A percentile compares a stretch with the other conserved stretches of the same genome.
Evolutionary conservation across 345 rosid genomes (phyloP).

Genomic region (Iberis pinnata): DNA sequence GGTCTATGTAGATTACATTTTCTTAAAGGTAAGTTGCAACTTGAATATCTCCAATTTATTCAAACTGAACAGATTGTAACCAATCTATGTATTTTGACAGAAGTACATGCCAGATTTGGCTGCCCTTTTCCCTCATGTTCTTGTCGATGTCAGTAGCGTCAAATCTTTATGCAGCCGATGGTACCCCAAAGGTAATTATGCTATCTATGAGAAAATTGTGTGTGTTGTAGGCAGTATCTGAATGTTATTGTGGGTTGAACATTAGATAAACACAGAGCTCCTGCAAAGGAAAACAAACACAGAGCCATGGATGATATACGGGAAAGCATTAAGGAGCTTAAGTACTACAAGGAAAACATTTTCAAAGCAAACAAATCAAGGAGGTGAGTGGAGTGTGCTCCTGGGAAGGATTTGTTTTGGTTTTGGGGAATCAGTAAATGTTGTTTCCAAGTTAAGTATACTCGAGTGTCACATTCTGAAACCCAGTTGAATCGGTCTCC

Average conservation of each 20-base stretch:
- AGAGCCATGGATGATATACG: slow-evolving; percentile 86
- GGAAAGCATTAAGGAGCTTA: slow-evolving; percentile 76
- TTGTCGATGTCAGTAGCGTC: slow-evolving; percentile 88
- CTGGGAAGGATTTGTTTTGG: background rate
- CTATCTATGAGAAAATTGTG: too few species aligned
- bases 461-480: background rate
- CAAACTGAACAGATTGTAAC: slow-evolving; percentile 34
- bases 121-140: slow-evolving; percentile 58
- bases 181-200: slow-evolving; percentile 66
- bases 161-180: slow-evolving; percentile 70
- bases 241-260: slow-evolving; percentile 17
- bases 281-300: slow-evolving; percentile 62
- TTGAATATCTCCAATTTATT: background rate
- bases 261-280: slow-evolving; percentile 66
- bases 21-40: slow-evolving; percentile 62
- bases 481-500: too few species aligned
- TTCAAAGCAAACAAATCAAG: slow-evolving; percentile 42
- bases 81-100: slow-evolving; percentile 37
- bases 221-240: too few species aligned
- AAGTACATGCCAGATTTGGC: slow-evolving; percentile 85
- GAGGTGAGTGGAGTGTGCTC: slow-evolving; percentile 29
- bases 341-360: slow-evolving; percentile 62
- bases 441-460: background rate
- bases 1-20: slow-evolving; percentile 60
- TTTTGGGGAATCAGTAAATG: slow-evolving; percentile 5